These are phyloP conservation scores for Candida tetrigidarum DNA, from an alignment of 1,139 yeast genomes.

Conservation along the genomic window DNA sequence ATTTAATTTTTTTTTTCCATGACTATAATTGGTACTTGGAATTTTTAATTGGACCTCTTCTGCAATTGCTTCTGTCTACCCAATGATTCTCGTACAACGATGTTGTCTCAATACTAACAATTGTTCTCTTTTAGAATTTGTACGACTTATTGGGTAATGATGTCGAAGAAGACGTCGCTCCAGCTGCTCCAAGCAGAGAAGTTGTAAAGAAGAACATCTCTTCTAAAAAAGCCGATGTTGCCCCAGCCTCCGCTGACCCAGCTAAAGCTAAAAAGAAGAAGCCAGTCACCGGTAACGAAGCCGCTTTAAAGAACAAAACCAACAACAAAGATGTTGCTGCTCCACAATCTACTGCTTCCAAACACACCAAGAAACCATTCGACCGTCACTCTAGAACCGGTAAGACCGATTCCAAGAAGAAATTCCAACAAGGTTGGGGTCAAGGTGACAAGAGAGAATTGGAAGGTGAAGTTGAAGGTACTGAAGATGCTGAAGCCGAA, in stretches of 20 bases:
- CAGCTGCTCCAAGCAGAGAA: constrained; percentile 65
- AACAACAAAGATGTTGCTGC: constrained; percentile 74
- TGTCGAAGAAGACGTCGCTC: constrained; percentile 67
- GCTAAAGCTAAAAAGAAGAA: constrained; percentile 79
- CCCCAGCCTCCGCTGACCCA: constrained; percentile 85
- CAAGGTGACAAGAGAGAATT: constrained; percentile 67
- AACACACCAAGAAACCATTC: constrained; percentile 64
- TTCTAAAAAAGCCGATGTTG: constrained; percentile 85
- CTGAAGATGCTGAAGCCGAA: constrained; percentile 59
- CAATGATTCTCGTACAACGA: no score
- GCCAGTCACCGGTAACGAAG: constrained; percentile 84
- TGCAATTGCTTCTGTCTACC: no score
- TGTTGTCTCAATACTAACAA: constrained; percentile 4
- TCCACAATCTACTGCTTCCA: constrained; percentile 55
- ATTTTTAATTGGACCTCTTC: no score
- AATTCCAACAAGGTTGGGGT: constrained; percentile 82
- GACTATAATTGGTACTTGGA: not conserved
- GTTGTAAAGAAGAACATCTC: constrained; percentile 83
- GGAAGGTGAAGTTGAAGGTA: constrained; percentile 68
- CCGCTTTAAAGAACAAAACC: constrained; percentile 76
- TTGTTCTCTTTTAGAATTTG: constrained; percentile 34
- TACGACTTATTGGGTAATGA: constrained; percentile 69
- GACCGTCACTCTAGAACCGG: constrained; percentile 89
- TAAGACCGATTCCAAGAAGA: constrained; percentile 84
- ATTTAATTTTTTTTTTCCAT: not conserved